Evolutionary conservation across 345 rosid species (phyloP).

Genomic region (Sapria himalayana): DNA sequence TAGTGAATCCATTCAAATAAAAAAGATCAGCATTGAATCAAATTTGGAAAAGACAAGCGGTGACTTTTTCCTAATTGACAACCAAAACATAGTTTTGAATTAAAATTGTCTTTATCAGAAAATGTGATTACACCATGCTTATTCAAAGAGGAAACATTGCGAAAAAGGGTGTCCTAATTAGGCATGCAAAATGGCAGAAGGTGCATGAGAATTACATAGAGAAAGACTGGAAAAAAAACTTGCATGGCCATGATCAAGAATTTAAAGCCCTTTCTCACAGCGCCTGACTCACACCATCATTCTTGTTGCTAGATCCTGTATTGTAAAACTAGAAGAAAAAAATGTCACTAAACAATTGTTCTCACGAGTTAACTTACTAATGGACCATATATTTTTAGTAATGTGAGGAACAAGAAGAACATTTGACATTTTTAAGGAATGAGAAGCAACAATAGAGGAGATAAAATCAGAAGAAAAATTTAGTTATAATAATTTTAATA

Average conservation of each 20-base stretch:
- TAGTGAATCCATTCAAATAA: not conserved
- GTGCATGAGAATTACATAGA: not conserved
- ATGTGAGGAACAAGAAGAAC: not conserved
- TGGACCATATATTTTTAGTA: too few species aligned
- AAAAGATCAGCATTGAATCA: not conserved
- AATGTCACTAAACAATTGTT: not conserved
- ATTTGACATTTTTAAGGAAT: not conserved
- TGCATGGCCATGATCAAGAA: not conserved
- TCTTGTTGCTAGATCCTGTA: not conserved
- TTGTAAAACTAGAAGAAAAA: too few species aligned
- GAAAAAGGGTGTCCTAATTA: not conserved
- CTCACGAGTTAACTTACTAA: too few species aligned
- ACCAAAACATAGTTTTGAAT: not conserved
- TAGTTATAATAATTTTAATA: too few species aligned
- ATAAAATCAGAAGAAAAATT: not conserved
- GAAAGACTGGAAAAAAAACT: not conserved
- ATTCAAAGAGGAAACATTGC: not conserved
- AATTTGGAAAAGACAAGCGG: not conserved
- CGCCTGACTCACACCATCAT: not conserved
- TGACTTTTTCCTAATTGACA: not conserved
- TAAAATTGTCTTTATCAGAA: not conserved
- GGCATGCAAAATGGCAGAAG: not conserved
- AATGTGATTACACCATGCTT: not conserved
- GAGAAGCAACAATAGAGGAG: not conserved
- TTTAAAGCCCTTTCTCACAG: not conserved